Base-by-base conservation (phyloP, 495 filamentous ascomycete genomes). In the Hyaloscypha variabilis region DNA sequence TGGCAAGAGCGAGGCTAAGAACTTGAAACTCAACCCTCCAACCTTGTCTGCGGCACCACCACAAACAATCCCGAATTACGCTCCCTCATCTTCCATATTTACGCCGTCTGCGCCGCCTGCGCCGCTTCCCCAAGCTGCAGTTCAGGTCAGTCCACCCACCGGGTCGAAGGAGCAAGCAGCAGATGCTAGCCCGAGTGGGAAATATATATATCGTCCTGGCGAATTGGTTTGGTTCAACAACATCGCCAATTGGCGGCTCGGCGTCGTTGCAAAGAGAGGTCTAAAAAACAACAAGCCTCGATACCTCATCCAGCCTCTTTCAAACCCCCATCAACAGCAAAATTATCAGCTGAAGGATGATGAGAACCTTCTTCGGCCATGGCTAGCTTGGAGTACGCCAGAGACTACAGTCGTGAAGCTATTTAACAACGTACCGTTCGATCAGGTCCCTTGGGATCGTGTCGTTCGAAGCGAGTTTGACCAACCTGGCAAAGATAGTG, bases 371-470 rank as follows among this genome's bases (percentile, higher is more conserved):
- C 68, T 88, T 17, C 76, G 85, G 25, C 87, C 87, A 3, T 89
- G 86, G 86, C 77, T 88, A 31, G 87, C 86, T 3, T 88, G 87
- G 86, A 86, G 80, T 61, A 82, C 82, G 25, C 86, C 86, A 5
- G 60, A 67, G 57, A 69, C 78, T 31, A 75, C 62, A 34, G 54
- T 74, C 70, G 24, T 61, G 31, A 62, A 39, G 21, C 64, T n/a
- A n/a, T n/a, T 79, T 4, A 60, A 69, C 10, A 71, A 67, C 50
- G 42, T 72, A 5, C 65, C 67, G 14, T 89, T 81, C 67, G 81
- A 85, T 4, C 75, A 75, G 46, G 74, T 86, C 14, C 78, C 82
- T 36, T 89, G 86, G 86, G 72, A 79, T 59, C 73, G 71, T 21
- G 71, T 84, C 14, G 23, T 74, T 17, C 64, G 72, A 26, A 77